Base-by-base conservation (phyloP, 768 basidiomycete species). In the Trametes gibbosa region DNA sequence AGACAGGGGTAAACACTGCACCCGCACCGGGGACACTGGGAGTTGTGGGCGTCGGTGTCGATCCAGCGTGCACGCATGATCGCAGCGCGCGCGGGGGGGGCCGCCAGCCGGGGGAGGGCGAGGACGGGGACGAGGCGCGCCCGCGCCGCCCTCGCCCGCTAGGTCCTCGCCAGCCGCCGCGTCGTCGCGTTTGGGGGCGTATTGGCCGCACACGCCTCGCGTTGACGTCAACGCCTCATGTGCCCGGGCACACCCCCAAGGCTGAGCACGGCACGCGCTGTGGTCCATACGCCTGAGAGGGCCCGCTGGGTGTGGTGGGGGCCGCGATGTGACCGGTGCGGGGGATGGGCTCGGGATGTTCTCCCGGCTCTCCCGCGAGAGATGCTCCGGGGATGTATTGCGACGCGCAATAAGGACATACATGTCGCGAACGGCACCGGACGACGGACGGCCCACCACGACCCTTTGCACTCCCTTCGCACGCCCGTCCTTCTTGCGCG, bases 391-490 rank as follows among this genome's bases (percentile, higher is more conserved):
- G n/a, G 37, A n/a, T 42, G 47, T 50, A 35, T 54, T 39, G 53
- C 42, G 43, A 29, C 51, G 39, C 50, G 60, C 55, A 62, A 62
- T 62, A 62, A 43, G 25, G 50, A 62, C 60, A 62, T 62, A 62
- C 60, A 62, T 53, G 60, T 56, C 60, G 56, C 37, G 43, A 46
- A 42, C 27, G 54, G 50, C 55, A 41, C 55, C 55, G 34, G 27
- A 19, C 45, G 52, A 25, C 16, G 32, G 53, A 41, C 29, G 21
- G 39, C 17, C 32, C 5, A 42, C 58, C 48, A 54, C 41, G 40
- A 43, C 47, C 45, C 42, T 56, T 57, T 55, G 60, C 60, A 56
- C 60, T 55, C 45, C 12, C 14, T 56, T 57, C 60, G 60, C 60
- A 56, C 60, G 60, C 45, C 12, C 14, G 34, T 57, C 37, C 55